Evolutionary conservation across 148 eudicot species (phyloP).

Genomic region (Fagopyrum esculentum): DNA sequence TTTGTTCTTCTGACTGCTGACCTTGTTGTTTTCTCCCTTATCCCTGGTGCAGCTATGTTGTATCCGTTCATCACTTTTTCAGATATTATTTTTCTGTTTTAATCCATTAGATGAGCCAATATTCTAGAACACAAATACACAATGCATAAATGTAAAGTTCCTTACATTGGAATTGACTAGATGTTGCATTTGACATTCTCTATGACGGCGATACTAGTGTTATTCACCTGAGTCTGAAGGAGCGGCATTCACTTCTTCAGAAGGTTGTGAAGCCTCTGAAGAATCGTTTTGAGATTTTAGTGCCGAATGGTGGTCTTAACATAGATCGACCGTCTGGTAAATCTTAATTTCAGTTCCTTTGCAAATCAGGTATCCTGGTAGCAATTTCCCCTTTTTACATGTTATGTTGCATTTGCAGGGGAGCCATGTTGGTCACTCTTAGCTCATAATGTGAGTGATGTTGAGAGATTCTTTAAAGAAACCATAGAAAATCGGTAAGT

Average conservation of each 20-base stretch:
- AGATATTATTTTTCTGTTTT: constrained; percentile 11
- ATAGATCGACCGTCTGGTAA: constrained; percentile 45
- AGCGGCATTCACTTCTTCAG: constrained; percentile 65
- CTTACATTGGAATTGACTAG: constrained; percentile 42
- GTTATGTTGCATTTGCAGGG: constrained; percentile 26
- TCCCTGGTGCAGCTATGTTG: constrained; percentile 63
- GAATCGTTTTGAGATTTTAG: constrained; percentile 69
- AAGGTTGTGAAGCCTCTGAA: constrained; percentile 70
- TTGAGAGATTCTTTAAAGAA: constrained; percentile 77
- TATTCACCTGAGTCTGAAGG: constrained; percentile 81
- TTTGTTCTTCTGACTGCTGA: constrained; percentile 9
- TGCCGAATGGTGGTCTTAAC: constrained; percentile 76
- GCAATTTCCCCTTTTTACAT: not conserved
- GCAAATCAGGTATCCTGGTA: not conserved
- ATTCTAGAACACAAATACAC: not conserved
- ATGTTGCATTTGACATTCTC: constrained; percentile 87
- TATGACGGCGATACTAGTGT: constrained; percentile 95
- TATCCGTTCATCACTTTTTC: constrained; percentile 31
- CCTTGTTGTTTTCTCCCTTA: constrained; percentile 13
- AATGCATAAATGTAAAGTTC: not conserved
- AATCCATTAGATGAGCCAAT: not conserved
- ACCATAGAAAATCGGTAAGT: constrained; percentile 61
- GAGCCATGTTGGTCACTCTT: constrained; percentile 80
- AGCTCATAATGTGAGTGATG: constrained; percentile 54
- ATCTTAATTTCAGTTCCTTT: not conserved